A percentile compares a stretch with the other conserved stretches of the same genome.
phyloP scores from a whole-genome alignment of 202 grass and related monocot species.

The Hordeum pubiflorum region DNA sequence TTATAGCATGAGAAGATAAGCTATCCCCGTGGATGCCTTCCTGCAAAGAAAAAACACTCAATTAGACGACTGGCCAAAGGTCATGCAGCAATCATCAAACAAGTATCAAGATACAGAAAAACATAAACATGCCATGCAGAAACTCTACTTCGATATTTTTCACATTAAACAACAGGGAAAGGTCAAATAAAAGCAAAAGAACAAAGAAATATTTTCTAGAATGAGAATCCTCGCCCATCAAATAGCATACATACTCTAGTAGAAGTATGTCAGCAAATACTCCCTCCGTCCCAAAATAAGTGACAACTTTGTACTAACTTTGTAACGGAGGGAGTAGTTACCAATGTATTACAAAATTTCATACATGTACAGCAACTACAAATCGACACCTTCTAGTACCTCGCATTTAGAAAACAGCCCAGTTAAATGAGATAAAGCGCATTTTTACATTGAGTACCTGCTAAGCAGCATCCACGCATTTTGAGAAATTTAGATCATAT shows the following conservation, averaged over 20 bases:
- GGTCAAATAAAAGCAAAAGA: slow-evolving; percentile 1
- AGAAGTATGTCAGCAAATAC: background rate
- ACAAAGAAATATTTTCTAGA: slow-evolving; percentile 4
- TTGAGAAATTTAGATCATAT: background rate
- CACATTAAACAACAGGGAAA: background rate
- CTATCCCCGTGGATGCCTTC: slow-evolving; percentile 34
- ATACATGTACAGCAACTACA: background rate
- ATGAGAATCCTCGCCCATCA: background rate
- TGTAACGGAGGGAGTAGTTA: background rate
- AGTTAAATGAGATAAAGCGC: background rate
- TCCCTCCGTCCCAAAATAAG: too few species aligned
- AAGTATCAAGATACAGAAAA: background rate
- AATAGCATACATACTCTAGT: background rate
- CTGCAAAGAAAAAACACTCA: slow-evolving; percentile 38
- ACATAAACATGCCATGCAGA: background rate
- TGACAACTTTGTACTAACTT: too few species aligned
- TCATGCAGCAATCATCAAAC: background rate
- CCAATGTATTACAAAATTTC: background rate
- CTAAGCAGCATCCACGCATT: background rate
- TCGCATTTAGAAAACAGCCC: background rate
- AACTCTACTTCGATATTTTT: background rate
- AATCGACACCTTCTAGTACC: background rate
- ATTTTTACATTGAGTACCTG: slow-evolving; percentile 3
- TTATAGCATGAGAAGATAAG: slow-evolving; percentile 38
- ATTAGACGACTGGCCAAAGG: background rate